These are phyloP conservation scores for Lentinula lateritia DNA, from an alignment of 768 basidiomycete genomes.

Conservation along the genomic window DNA sequence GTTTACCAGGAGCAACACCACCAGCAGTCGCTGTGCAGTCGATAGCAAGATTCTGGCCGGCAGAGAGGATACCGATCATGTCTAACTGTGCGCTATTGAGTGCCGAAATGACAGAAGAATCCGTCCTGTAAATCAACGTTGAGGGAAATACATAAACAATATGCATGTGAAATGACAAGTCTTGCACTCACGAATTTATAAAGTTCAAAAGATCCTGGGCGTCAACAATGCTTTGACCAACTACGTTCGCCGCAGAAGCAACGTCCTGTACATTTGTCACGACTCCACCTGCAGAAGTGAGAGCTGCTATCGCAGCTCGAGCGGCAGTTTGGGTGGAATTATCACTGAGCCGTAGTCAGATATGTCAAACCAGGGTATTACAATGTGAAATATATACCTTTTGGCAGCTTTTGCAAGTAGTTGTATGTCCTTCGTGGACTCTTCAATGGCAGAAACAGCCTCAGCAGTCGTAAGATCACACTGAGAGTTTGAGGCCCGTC, in stretches of 20 bases:
- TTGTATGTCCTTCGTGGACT: background rate
- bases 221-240: background rate
- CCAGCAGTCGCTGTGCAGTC: background rate
- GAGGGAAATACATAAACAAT: background rate
- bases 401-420: background rate
- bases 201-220: background rate
- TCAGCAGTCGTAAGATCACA: background rate
- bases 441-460: background rate
- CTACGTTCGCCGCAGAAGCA: background rate
- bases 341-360: background rate
- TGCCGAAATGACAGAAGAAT: background rate
- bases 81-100: background rate
- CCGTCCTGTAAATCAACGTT: background rate
- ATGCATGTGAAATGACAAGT: background rate
- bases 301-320: background rate
- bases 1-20: slow-evolving; percentile 1
- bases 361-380: background rate
- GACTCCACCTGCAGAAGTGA: background rate
- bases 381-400: background rate
- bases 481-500: background rate
- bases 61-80: background rate
- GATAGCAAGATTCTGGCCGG: background rate
- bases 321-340: background rate
- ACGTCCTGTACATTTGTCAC: background rate
- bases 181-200: background rate